phyloP scores from a whole-genome alignment of 2,329 filamentous ascomycete genomes.

The Cryphonectria nitschkei region DNA sequence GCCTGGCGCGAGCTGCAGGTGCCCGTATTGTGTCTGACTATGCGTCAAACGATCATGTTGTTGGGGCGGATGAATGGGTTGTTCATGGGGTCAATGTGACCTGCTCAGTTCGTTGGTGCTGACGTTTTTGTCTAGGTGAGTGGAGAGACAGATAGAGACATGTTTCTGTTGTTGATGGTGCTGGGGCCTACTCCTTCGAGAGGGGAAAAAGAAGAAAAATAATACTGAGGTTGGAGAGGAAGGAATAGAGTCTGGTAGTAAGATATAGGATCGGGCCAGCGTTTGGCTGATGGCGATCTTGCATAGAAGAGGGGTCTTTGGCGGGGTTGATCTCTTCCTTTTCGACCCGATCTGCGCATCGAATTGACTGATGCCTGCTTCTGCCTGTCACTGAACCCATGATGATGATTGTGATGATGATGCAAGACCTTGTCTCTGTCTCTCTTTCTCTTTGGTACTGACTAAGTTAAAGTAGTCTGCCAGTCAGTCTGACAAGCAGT shows the following conservation, averaged over 20 bases:
- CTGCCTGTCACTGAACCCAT: background rate
- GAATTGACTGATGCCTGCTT: background rate
- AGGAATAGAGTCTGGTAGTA: background rate
- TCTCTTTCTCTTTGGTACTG: background rate
- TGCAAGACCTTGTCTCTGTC: background rate
- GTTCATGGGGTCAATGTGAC: background rate
- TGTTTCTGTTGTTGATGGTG: background rate
- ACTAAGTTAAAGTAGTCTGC: background rate
- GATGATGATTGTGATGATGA: background rate
- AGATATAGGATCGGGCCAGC: background rate
- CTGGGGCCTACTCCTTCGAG: background rate
- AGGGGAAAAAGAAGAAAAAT: background rate
- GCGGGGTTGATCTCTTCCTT: background rate
- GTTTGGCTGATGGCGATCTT: conserved; percentile 1
- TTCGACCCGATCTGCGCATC: background rate
- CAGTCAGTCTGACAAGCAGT: background rate
- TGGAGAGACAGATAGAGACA: background rate
- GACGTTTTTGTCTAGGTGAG: background rate
- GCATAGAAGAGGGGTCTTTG: background rate
- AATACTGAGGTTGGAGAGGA: background rate
- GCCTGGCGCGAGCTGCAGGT: conserved; percentile 6
- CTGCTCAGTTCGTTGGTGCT: background rate
- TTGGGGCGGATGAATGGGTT: background rate
- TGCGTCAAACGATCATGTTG: background rate
- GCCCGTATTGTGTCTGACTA: background rate